phyloP scores from a whole-genome alignment of 1,284 basidiomycete genomes.

The Malassezia cuniculi region DNA sequence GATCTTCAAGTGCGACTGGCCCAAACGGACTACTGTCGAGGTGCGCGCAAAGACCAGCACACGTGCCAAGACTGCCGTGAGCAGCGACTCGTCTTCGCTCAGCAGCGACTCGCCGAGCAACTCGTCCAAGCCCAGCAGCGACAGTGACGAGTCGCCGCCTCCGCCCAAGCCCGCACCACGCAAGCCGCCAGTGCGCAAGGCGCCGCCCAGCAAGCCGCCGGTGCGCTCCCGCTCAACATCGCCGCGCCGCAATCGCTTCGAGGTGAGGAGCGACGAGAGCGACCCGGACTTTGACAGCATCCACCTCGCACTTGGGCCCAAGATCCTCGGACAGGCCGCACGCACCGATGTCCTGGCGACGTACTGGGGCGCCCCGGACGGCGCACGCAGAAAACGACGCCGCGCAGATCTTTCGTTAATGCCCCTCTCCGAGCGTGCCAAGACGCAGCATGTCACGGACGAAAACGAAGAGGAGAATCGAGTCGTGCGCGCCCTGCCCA shows the following conservation, averaged over 20 bases:
- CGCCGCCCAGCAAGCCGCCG: too few relatives aligned
- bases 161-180: too few relatives aligned
- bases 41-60: too few relatives aligned
- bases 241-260: slow-evolving; percentile 1
- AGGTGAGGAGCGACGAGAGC: slow-evolving; percentile 8
- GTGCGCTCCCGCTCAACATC: neutral
- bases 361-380: slow-evolving; percentile 40
- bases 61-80: too few relatives aligned
- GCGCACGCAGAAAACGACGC: slow-evolving; percentile 23
- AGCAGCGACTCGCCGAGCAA: too few relatives aligned
- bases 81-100: too few relatives aligned
- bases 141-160: too few relatives aligned
- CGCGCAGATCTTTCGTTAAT: slow-evolving; percentile 1
- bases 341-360: slow-evolving; percentile 38
- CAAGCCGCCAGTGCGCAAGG: too few relatives aligned
- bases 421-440: slow-evolving; percentile 2
- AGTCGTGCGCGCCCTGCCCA: slow-evolving; percentile 2
- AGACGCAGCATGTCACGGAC: too few relatives aligned
- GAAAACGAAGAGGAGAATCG: neutral
- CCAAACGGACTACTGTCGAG: too few relatives aligned
- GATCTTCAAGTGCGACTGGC: slow-evolving; percentile 43
- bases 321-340: slow-evolving; percentile 41
- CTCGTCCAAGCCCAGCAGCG: too few relatives aligned
- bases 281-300: slow-evolving; percentile 4
- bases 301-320: slow-evolving; percentile 20